Conservation (phyloP, 176 grass and related monocot genomes). For the Triticum turgidum region DNA sequence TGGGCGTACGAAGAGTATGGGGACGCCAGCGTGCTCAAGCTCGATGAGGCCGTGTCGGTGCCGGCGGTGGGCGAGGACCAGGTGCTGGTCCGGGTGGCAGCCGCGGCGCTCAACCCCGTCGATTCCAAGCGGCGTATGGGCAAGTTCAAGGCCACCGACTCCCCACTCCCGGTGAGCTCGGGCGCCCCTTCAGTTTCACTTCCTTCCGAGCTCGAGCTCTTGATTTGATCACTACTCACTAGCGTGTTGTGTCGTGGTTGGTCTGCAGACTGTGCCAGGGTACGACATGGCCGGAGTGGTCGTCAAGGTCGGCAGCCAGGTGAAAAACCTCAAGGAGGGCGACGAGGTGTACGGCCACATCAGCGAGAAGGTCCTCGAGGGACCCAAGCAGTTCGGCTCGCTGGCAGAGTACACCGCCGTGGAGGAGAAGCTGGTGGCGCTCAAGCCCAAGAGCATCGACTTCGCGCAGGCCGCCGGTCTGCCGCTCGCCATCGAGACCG, state of each 20-base stretch:
- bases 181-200: not conserved
- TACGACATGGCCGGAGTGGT: constrained; percentile 87
- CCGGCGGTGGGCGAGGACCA: constrained; percentile 66
- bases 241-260: not conserved
- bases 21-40: constrained; percentile 55
- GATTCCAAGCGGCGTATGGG: constrained; percentile 79
- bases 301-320: constrained; percentile 72
- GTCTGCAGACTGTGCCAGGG: constrained; percentile 77
- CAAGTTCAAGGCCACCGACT: constrained; percentile 93
- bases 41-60: constrained; percentile 52
- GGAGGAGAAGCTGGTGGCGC: constrained; percentile 82
- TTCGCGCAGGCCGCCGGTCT: constrained; percentile 65
- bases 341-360: constrained; percentile 96
- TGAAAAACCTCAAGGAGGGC: constrained; percentile 62
- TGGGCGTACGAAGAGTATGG: constrained; percentile 91
- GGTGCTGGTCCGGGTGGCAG: constrained; percentile 74
- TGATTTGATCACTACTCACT: not conserved
- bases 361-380: constrained; percentile 79
- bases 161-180: constrained; percentile 62
- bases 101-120: constrained; percentile 84
- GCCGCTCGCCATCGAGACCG: constrained; percentile 73
- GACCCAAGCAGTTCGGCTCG: constrained; percentile 81
- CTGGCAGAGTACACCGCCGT: constrained; percentile 84
- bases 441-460: constrained; percentile 71
- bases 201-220: not conserved